Evolutionary conservation across 1,139 yeast species (phyloP).

Genomic region (Suhomyces atakaporum): DNA sequence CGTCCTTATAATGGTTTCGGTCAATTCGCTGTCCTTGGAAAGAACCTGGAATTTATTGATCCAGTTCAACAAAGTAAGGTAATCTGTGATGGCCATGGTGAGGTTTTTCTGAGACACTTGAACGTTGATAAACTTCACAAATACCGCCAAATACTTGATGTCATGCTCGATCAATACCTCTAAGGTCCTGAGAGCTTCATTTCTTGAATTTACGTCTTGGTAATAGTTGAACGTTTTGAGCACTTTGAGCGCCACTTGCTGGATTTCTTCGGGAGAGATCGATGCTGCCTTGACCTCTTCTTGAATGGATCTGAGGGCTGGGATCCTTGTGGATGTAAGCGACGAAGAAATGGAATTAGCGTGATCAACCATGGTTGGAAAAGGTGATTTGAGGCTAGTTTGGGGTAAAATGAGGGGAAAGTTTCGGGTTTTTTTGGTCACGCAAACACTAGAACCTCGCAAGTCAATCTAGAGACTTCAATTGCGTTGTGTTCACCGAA

Average conservation of each 20-base stretch:
- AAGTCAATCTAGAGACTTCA: no score
- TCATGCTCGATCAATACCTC: constrained; percentile 33
- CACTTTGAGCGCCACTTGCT: constrained; percentile 26
- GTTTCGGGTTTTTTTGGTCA: background rate
- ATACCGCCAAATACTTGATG: constrained; percentile 32
- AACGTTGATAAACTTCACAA: constrained; percentile 36
- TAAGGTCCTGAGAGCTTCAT: constrained; percentile 40
- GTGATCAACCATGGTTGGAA: constrained; percentile 23
- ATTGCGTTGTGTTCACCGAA: background rate
- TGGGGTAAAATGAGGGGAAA: no score
- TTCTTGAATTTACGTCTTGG: constrained; percentile 51
- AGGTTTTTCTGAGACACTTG: constrained; percentile 33
- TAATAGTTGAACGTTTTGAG: constrained; percentile 53
- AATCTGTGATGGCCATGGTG: constrained; percentile 53
- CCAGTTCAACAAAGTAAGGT: constrained; percentile 62
- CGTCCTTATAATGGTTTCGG: constrained; percentile 19
- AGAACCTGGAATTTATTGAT: constrained; percentile 35
- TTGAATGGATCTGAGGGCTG: constrained; percentile 25
- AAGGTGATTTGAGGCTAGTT: no score
- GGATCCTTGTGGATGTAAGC: constrained; percentile 35
- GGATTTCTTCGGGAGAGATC: constrained; percentile 24
- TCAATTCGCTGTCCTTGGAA: constrained; percentile 15
- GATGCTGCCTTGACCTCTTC: constrained; percentile 16
- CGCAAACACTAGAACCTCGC: no score
- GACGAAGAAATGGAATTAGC: constrained; percentile 34